Conservation (phyloP, 345 rosid species). For the Brassica carinata region DNA sequence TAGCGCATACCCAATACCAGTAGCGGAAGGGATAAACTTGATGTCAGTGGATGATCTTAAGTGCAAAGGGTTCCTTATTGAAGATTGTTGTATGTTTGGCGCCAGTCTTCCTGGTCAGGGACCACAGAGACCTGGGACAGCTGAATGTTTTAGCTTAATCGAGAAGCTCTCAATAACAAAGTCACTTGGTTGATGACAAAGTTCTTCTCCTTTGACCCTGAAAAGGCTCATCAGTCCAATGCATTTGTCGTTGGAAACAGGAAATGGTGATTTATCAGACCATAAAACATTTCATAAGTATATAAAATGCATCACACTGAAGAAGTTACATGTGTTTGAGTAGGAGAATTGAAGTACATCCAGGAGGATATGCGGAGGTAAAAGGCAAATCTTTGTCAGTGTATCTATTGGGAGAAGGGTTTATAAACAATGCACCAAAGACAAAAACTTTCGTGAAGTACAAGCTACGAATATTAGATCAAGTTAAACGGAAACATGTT, state of each 20-base stretch:
- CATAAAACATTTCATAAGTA: too few species aligned
- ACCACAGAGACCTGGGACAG: not conserved
- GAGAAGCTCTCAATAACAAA: conserved; percentile 31
- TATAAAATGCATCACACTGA: not conserved
- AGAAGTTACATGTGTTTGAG: not conserved
- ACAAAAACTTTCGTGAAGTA: not conserved
- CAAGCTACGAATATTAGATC: conserved; percentile 28
- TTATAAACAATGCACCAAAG: conserved; percentile 18
- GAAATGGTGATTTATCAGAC: conserved; percentile 13
- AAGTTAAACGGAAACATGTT: not conserved
- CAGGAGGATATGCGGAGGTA: not conserved
- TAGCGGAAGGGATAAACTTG: not conserved
- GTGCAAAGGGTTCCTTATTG: conserved; percentile 20
- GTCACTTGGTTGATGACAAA: conserved; percentile 31
- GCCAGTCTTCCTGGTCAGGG: not conserved
- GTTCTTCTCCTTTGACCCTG: conserved; percentile 20
- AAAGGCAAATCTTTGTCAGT: conserved; percentile 29
- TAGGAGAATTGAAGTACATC: conserved; percentile 29
- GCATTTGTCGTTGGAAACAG: conserved; percentile 34
- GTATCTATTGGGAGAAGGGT: conserved; percentile 18
- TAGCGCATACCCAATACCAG: not conserved
- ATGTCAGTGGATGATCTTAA: conserved; percentile 9
- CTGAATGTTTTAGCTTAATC: conserved; percentile 26
- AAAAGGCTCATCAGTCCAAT: not conserved
- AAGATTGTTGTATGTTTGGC: conserved; percentile 35